Evolutionary conservation across 305 asterid species (phyloP), one percentile per base, ranked within the genome.

Genomic region (Fraxinus sp.): DNA sequence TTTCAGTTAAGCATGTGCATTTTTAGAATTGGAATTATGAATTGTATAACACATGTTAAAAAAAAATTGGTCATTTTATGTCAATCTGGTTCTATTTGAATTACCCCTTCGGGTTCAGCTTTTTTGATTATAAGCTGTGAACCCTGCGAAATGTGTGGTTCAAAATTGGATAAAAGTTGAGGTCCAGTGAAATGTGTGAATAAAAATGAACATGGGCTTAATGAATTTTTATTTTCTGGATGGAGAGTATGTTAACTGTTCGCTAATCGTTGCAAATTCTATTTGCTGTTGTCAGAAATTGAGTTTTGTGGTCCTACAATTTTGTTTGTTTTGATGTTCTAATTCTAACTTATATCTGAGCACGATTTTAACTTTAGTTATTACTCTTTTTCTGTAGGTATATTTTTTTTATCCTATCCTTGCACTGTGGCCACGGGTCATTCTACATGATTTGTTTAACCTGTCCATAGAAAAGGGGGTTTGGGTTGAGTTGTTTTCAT

Each of bases 401-500:
- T 64, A 64, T 37, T 3, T 64, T 18, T 64, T 24, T 24, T 24
- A 64, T 64, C 35, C 35, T 24, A 59, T 59, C 24, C 30, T 10
- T 59, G 11, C 71, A 22, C 24, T 20, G 37, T 22, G 39, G 4
- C 4, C 7, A 22, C 36, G 1, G 8, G 71, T 13, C 75, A 68
- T 68, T 28, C 10, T 30, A 66, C 36, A 66, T 26, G n/a, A 9
- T 66, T 66, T 66, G 35, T 66, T 62, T 26, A 68, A 4, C 9
- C 18, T 68, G 35, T 33, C 75, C 16, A 16, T 55, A 68, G 75
- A 68, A 28, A 68, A 10, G 18, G 36, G 74, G 36, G 18, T 1
- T 66, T 66, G n/a, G n/a, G n/a, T 24, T 77, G 76, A 68, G 52
- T 71, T 57, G 76, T 68, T 6, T 76, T 77, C 11, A 77, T 78